A percentile compares a stretch with the other conserved stretches of the same genome.
These are phyloP conservation scores for Cytospora schulzeri DNA, from an alignment of 2,329 filamentous ascomycete genomes.

Conservation along the genomic window DNA sequence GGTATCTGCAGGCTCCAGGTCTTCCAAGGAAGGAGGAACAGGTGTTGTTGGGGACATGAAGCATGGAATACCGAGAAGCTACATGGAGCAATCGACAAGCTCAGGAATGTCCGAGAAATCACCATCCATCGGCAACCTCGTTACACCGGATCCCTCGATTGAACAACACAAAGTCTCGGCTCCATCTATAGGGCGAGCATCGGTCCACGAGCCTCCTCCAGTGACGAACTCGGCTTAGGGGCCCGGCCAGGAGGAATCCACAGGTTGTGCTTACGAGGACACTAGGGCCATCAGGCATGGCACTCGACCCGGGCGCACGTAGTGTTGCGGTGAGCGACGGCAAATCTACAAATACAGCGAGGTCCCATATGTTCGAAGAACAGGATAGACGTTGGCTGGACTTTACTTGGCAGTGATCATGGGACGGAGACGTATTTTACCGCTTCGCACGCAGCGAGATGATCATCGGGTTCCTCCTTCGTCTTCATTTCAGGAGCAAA, in stretches of 20 bases:
- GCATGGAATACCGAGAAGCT: slow-evolving; percentile 8
- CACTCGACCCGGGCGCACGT: not conserved
- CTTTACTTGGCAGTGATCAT: not conserved
- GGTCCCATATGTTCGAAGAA: not conserved
- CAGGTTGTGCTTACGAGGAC: not conserved
- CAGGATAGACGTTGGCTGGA: not conserved
- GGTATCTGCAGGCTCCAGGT: slow-evolving; percentile 15
- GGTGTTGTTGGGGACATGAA: slow-evolving; percentile 10
- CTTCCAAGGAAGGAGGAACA: slow-evolving; percentile 7
- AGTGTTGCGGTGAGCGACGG: not conserved
- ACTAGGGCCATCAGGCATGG: no score
- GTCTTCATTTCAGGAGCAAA: not conserved
- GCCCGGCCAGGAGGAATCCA: not conserved
- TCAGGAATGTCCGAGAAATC: slow-evolving; percentile 25
- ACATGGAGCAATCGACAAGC: slow-evolving; percentile 11
- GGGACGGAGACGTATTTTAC: not conserved
- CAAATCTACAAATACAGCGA: not conserved
- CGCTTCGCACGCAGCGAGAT: not conserved
- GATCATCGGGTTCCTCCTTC: not conserved
- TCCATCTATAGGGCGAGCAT: slow-evolving; percentile 9
- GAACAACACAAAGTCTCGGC: slow-evolving; percentile 11
- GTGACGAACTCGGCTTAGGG: slow-evolving; percentile 24
- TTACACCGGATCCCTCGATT: slow-evolving; percentile 23
- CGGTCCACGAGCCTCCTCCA: slow-evolving; percentile 22
- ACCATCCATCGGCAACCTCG: slow-evolving; percentile 29